Percentiles rank a stretch among this genome's conserved stretches.
Evolutionary conservation across 257 asterid species (phyloP).

Genomic region (Solanum bukasovii): DNA sequence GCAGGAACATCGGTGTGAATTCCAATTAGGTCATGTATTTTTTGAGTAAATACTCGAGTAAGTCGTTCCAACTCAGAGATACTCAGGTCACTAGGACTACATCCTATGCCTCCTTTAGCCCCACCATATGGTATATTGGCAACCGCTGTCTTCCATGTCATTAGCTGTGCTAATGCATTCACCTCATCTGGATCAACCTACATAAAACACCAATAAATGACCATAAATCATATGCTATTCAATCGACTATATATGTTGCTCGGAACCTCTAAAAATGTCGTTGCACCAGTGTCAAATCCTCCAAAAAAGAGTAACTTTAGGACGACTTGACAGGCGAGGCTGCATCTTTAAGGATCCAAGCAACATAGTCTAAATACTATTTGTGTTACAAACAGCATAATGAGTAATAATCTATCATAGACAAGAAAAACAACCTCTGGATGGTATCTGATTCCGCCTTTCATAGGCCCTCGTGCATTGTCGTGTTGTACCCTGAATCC

Average conservation of each 20-base stretch:
- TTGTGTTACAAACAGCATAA: neutral
- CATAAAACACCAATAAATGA: neutral
- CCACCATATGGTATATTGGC: constrained; percentile 96
- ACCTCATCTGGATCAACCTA: constrained; percentile 96
- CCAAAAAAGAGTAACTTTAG: neutral
- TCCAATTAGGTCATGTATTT: constrained; percentile 52
- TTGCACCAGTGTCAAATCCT: neutral
- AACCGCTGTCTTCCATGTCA: constrained; percentile 99
- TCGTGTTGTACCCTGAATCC: constrained; percentile 94
- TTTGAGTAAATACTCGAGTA: constrained; percentile 48
- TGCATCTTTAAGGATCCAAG: neutral
- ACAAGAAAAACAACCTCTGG: constrained; percentile 47
- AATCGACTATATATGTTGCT: neutral
- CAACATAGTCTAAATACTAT: neutral
- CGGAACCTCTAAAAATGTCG: neutral
- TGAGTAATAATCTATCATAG: neutral
- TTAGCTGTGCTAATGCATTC: constrained; percentile 82
- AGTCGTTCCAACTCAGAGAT: constrained; percentile 71
- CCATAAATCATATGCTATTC: neutral
- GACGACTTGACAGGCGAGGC: neutral
- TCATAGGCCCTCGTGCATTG: constrained; percentile 95
- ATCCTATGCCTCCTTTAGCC: constrained; percentile 95
- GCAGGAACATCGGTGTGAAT: constrained; percentile 61
- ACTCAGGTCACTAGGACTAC: constrained; percentile 60
- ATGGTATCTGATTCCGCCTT: constrained; percentile 97